phyloP scores from a whole-genome alignment of 495 filamentous ascomycete species.

The Trichoderma reesei region DNA sequence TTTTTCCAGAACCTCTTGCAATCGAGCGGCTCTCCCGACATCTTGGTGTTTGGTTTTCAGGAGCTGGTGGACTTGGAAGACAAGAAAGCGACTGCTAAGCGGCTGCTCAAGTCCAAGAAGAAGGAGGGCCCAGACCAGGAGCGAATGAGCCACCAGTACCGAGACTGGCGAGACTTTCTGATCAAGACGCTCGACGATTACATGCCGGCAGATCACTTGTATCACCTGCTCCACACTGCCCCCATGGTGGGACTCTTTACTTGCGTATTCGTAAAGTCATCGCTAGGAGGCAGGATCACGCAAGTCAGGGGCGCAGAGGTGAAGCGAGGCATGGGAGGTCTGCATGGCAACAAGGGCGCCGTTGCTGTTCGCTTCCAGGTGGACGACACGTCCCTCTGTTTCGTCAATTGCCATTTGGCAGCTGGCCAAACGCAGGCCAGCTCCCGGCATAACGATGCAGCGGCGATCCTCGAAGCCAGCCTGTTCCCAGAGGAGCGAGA shows the following conservation, averaged over 20 bases:
- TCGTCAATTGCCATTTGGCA: conserved; percentile 95
- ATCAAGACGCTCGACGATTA: conserved; percentile 68
- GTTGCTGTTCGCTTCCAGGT: conserved; percentile 80
- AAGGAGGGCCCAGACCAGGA: conserved; percentile 86
- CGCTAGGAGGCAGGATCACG: conserved; percentile 61
- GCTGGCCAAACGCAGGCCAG: conserved; percentile 86
- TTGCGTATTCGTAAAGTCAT: conserved; percentile 83
- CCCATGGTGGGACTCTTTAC: conserved; percentile 92
- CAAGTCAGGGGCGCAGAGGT: conserved; percentile 72
- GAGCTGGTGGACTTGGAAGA: conserved; percentile 95
- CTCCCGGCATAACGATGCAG: conserved; percentile 86
- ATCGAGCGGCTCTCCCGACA: conserved; percentile 66
- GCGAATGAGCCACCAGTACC: conserved; percentile 94
- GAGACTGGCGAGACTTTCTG: conserved; percentile 88
- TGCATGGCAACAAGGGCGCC: conserved; percentile 96
- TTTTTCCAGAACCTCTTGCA: conserved; percentile 72
- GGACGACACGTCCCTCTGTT: conserved; percentile 87
- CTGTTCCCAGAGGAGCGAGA: conserved; percentile 60
- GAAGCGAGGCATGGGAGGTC: conserved; percentile 88
- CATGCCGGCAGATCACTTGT: conserved; percentile 69
- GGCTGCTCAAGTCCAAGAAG: conserved; percentile 71
- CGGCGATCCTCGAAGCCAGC: conserved; percentile 73
- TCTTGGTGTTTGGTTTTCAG: conserved; percentile 94
- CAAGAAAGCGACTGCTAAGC: conserved; percentile 92
- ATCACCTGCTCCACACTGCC: conserved; percentile 76